Conservation (phyloP, 129 eudicot species). For the Flaveria bidentis region DNA sequence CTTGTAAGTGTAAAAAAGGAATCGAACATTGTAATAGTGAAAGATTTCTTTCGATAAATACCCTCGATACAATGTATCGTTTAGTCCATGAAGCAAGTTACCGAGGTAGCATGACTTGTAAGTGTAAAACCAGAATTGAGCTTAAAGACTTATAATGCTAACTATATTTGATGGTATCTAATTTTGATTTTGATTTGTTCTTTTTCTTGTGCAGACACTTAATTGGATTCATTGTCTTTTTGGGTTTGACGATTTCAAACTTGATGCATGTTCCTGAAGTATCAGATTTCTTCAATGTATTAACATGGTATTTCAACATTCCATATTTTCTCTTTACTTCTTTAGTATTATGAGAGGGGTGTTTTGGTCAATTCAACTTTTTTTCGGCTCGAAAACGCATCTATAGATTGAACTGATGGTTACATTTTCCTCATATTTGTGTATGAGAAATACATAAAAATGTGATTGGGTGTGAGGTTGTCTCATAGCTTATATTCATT, state of each 20-base stretch:
- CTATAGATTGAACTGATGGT: not conserved
- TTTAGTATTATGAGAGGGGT: conserved; percentile 9
- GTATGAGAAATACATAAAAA: not conserved
- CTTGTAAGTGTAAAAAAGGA: not conserved
- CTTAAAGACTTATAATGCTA: not conserved
- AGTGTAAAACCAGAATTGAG: not conserved
- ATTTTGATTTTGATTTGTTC: conserved; percentile 7
- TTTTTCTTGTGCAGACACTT: conserved; percentile 75
- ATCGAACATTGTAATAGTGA: not conserved
- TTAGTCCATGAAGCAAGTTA: conserved; percentile 13
- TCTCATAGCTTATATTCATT: not conserved
- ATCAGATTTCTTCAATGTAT: conserved; percentile 59
- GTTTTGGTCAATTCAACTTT: not conserved
- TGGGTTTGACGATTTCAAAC: conserved; percentile 68
- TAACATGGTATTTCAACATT: conserved; percentile 60
- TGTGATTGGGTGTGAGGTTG: not conserved
- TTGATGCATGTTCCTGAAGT: conserved; percentile 63
- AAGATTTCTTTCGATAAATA: not conserved
- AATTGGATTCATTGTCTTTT: conserved; percentile 70
- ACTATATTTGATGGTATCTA: not conserved
- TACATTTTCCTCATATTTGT: not conserved
- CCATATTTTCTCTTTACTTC: conserved; percentile 19
- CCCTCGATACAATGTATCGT: not conserved
- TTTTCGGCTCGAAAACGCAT: not conserved
- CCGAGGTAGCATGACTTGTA: conserved; percentile 10